Evolutionary conservation across 805 yeast species (phyloP).

Genomic region (Teunomyces stri): DNA sequence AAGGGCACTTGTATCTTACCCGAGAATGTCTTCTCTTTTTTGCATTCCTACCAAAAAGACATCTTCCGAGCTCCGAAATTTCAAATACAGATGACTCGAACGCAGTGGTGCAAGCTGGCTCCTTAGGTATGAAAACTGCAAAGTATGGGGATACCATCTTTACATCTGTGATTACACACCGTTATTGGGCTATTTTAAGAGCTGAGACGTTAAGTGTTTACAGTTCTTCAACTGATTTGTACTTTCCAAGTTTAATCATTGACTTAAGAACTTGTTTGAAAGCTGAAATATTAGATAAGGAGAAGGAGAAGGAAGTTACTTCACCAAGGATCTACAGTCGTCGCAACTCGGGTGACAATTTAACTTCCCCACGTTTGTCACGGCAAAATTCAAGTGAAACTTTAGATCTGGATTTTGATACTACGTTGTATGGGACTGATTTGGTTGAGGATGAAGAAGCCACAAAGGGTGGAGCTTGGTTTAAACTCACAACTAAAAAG

Average conservation of each 20-base stretch:
- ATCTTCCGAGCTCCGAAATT: slow-evolving; percentile 1
- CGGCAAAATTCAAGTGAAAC: slow-evolving; percentile 3
- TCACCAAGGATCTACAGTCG: slow-evolving; percentile 8
- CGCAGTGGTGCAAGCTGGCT: slow-evolving; percentile 31
- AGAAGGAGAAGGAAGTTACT: slow-evolving; percentile 5
- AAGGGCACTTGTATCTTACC: slow-evolving; percentile 82
- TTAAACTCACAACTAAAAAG: slow-evolving; percentile 57
- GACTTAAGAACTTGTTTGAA: slow-evolving; percentile 63
- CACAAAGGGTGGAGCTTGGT: slow-evolving; percentile 40
- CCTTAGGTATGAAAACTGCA: slow-evolving; percentile 37
- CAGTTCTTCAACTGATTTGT: slow-evolving; percentile 70
- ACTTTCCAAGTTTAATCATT: slow-evolving; percentile 76
- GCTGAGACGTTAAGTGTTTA: slow-evolving; percentile 68
- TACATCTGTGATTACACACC: slow-evolving; percentile 34
- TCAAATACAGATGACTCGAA: slow-evolving; percentile 23
- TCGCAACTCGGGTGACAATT: background rate
- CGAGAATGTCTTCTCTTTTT: slow-evolving; percentile 62
- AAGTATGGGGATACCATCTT: slow-evolving; percentile 39
- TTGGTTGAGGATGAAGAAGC: slow-evolving; percentile 19
- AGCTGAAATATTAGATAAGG: slow-evolving; percentile 50
- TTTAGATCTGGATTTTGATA: background rate
- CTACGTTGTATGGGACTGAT: background rate
- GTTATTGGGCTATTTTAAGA: slow-evolving; percentile 81
- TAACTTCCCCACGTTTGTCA: background rate
- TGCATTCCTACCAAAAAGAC: slow-evolving; percentile 66